phyloP scores from a whole-genome alignment of 495 filamentous ascomycete species.

The Clohesyomyces aquaticus region DNA sequence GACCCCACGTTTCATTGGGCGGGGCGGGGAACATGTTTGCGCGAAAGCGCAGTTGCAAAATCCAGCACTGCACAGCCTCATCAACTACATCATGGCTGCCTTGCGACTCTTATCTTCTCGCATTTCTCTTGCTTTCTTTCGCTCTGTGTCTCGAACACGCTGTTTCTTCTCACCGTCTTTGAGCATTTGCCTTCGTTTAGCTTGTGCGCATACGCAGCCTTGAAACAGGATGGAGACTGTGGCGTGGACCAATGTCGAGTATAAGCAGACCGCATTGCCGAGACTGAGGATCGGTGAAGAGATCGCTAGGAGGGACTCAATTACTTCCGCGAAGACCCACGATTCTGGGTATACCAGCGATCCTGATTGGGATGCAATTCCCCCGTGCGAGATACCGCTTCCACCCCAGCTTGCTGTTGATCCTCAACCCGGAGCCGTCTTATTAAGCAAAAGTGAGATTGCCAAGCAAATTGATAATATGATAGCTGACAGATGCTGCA shows the following conservation, averaged over 20 bases:
- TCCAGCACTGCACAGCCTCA: background rate
- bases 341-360: constrained; percentile 34
- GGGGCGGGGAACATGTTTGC: constrained; percentile 1
- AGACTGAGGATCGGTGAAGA: constrained; percentile 11
- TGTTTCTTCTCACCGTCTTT: background rate
- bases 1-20: background rate
- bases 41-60: background rate
- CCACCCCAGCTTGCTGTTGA: constrained; percentile 17
- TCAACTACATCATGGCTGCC: background rate
- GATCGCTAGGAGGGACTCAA: constrained; percentile 12
- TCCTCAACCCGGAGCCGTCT: background rate
- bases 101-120: background rate
- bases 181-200: background rate
- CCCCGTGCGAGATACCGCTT: constrained; percentile 7
- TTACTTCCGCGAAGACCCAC: constrained; percentile 20
- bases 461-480: too few species aligned
- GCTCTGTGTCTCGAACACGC: background rate
- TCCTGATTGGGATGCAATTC: constrained; percentile 12
- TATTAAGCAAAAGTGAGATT: background rate
- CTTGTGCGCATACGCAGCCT: too few species aligned
- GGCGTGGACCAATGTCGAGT: constrained; percentile 2
- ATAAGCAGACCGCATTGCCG: constrained; percentile 11
- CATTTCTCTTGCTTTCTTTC: background rate
- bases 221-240: constrained; percentile 29
- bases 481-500: too few species aligned